These are phyloP conservation scores for Nepenthes alata DNA, from an alignment of 179 eudicot species.

Conservation along the genomic window DNA sequence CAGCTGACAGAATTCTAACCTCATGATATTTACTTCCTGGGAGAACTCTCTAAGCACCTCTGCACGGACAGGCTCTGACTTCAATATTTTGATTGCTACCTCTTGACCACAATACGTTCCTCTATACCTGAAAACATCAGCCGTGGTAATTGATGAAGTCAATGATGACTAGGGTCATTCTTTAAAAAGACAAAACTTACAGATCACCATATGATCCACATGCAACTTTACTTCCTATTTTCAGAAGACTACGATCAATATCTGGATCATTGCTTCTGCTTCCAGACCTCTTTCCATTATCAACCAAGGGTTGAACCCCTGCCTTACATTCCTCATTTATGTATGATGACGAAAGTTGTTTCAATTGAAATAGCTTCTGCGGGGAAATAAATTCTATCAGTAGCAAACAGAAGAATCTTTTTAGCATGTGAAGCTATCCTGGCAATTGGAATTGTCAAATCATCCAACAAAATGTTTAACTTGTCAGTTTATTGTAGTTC, in stretches of 20 bases:
- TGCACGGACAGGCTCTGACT: slow-evolving; percentile 30
- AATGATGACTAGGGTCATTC: not conserved
- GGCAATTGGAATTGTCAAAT: too few species aligned
- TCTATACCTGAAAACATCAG: slow-evolving; percentile 40
- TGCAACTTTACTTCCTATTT: slow-evolving; percentile 43
- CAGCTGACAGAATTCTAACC: slow-evolving; percentile 23
- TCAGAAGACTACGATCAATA: slow-evolving; percentile 46
- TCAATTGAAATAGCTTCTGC: slow-evolving; percentile 38
- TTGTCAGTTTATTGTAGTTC: too few species aligned
- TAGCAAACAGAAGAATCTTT: too few species aligned
- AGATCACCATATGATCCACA: slow-evolving; percentile 56
- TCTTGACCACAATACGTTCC: slow-evolving; percentile 53
- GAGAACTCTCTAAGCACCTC: slow-evolving; percentile 56
- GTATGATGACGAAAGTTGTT: slow-evolving; percentile 13
- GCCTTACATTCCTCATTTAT: slow-evolving; percentile 15
- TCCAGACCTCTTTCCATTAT: slow-evolving; percentile 24
- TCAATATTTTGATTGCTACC: slow-evolving; percentile 73
- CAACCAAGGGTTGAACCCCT: slow-evolving; percentile 11
- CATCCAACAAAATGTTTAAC: too few species aligned
- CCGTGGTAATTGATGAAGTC: not conserved
- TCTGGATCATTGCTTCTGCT: slow-evolving; percentile 42
- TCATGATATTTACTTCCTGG: slow-evolving; percentile 77
- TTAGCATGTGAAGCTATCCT: too few species aligned
- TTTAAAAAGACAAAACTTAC: slow-evolving; percentile 28
- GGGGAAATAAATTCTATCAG: slow-evolving; percentile 1